Evolutionary conservation across 441 rosid species (phyloP).

Genomic region (Gossypium gossypioides): DNA sequence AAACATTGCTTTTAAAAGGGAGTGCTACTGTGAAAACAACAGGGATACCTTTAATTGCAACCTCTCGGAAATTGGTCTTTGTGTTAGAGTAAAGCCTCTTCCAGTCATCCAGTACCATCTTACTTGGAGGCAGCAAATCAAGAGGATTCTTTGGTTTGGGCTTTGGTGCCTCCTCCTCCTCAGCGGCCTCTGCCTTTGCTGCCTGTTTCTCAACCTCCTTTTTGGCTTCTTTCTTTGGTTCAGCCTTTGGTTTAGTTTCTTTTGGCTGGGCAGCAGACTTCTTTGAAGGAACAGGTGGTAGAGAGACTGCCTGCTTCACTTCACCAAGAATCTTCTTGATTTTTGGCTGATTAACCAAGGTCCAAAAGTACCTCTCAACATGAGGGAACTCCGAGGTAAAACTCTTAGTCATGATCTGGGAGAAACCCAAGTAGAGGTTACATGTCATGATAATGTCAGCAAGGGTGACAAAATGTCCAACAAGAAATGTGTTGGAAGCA

Average conservation of each 20-base stretch:
- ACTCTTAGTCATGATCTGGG: constrained; percentile 48
- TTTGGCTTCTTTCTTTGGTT: constrained; percentile 51
- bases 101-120: constrained; percentile 90
- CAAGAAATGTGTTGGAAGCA: constrained; percentile 67
- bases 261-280: constrained; percentile 48
- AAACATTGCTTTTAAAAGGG: neutral
- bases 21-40: neutral
- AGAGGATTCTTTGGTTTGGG: constrained; percentile 91
- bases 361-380: constrained; percentile 96
- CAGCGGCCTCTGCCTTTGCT: constrained; percentile 38
- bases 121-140: constrained; percentile 82
- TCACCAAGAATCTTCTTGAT: constrained; percentile 73
- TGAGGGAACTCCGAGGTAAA: constrained; percentile 81
- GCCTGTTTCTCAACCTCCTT: constrained; percentile 46
- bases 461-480: constrained; percentile 68
- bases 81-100: constrained; percentile 97
- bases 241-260: constrained; percentile 52
- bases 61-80: constrained; percentile 86
- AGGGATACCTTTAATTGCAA: constrained; percentile 69
- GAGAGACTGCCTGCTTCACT: constrained; percentile 57
- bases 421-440: constrained; percentile 55
- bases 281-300: constrained; percentile 48
- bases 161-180: constrained; percentile 78
- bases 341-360: constrained; percentile 81
- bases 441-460: constrained; percentile 72